These are phyloP conservation scores for Didymella segeticola DNA, from an alignment of 2,329 filamentous ascomycete species.

Conservation along the genomic window DNA sequence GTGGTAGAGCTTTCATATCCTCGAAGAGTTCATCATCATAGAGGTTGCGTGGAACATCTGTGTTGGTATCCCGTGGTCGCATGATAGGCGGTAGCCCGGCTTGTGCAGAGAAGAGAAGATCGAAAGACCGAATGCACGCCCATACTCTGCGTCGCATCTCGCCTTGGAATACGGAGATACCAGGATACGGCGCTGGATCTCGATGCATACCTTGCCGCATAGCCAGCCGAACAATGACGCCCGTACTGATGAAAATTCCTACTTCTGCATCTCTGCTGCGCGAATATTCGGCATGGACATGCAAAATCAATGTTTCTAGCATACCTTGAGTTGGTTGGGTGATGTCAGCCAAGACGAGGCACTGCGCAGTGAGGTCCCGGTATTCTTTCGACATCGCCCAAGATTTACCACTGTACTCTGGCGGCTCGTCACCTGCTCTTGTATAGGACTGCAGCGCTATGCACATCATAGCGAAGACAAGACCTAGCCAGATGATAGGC, in stretches of 20 bases:
- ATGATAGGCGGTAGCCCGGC: constrained; percentile 69
- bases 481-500: constrained; percentile 77
- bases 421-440: constrained; percentile 79
- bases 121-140: constrained; percentile 75
- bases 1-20: constrained; percentile 70
- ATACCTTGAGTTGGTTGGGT: constrained; percentile 77
- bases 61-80: constrained; percentile 76
- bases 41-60: constrained; percentile 76
- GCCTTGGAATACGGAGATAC: constrained; percentile 74
- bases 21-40: constrained; percentile 82
- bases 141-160: constrained; percentile 71
- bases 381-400: constrained; percentile 62
- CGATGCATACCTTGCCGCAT: constrained; percentile 81
- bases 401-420: constrained; percentile 75
- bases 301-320: constrained; percentile 78
- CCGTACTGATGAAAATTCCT: constrained; percentile 66
- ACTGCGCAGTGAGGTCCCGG: constrained; percentile 76
- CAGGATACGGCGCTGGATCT: constrained; percentile 76
- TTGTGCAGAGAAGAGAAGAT: constrained; percentile 80
- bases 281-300: constrained; percentile 77
- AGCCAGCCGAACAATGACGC: constrained; percentile 66
- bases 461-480: constrained; percentile 78
- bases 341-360: constrained; percentile 76
- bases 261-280: constrained; percentile 76
- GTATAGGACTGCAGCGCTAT: constrained; percentile 81